A percentile compares a stretch with the other conserved stretches of the same genome.
phyloP scores from a whole-genome alignment of 352 stramenopile species.

The Globisporangium apiculatum region DNA sequence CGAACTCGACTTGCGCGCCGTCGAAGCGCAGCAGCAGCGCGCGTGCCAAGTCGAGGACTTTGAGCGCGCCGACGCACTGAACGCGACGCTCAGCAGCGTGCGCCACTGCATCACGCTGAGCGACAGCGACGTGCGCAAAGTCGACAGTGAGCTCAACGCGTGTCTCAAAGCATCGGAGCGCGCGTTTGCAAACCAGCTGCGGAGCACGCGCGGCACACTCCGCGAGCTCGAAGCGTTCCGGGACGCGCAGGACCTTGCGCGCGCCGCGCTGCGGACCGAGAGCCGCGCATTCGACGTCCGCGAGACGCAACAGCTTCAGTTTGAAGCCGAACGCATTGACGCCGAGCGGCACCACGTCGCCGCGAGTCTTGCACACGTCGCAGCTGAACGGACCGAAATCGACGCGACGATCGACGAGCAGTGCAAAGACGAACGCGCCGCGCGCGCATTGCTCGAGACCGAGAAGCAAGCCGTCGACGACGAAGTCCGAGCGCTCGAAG shows the following conservation, averaged over 20 bases:
- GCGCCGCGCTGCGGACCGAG: constrained; percentile 36
- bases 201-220: constrained; percentile 60
- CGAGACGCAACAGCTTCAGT: constrained; percentile 68
- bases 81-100: constrained; percentile 75
- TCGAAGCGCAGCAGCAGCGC: constrained; percentile 80
- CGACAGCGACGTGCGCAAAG: constrained; percentile 72
- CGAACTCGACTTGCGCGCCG: constrained; percentile 64
- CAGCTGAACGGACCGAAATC: constrained; percentile 67
- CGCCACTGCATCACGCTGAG: constrained; percentile 74
- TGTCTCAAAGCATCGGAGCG: constrained; percentile 78
- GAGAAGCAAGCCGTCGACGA: constrained; percentile 59
- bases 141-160: constrained; percentile 58
- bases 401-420: constrained; percentile 71
- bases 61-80: constrained; percentile 74
- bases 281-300: constrained; percentile 59
- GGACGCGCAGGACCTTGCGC: constrained; percentile 58
- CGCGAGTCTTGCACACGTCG: constrained; percentile 62
- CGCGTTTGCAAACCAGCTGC: constrained; percentile 68
- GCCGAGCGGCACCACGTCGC: constrained; percentile 72
- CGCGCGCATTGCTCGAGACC: constrained; percentile 41
- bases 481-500: constrained; percentile 65
- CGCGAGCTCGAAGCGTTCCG: constrained; percentile 73
- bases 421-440: constrained; percentile 53
- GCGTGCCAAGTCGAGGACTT: constrained; percentile 81
- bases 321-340: constrained; percentile 70